Evolutionary conservation across 2,329 filamentous ascomycete species (phyloP), one percentile per base, ranked within the genome.

Genomic region (Arthroderma uncinatum): DNA sequence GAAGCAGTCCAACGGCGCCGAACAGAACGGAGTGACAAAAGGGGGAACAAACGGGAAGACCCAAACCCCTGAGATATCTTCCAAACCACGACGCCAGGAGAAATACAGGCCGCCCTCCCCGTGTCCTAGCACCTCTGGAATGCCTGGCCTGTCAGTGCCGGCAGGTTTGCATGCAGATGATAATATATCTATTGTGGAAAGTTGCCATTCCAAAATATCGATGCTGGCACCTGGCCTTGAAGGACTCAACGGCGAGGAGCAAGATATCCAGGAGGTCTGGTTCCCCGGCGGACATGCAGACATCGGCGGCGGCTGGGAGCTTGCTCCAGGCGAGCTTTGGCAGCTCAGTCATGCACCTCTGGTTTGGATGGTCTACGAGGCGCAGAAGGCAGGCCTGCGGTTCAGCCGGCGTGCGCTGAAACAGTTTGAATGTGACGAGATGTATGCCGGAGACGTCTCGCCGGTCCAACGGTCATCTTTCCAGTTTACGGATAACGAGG

Each of bases 381-480:
- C 82, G 1, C 74, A 78, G 58, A 76, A 74, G 48, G 86, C 87
- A 0, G 87, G 87, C 0, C 77, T 92, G 14, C 73, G 76, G 0
- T 89, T 93, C 60, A 87, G 92, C 62, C 69, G 79, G 1, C 78
- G 81, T 30, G 88, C 87, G 64, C 77, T 89, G 12, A 76, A 79
- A 14, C 79, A 83, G 25, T 79, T 89, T 70, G 81, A 84, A 23
- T 89, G 86, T 61, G 72, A 75, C 16, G 79, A 78, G 28, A 75
- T 71, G 54, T 73, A 75, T 14, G 16, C 50, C 1, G 66, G 66
- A 1, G 64, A 73, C 19, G 70, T 70, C 56, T 67, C 66, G 1
- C 69, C 71, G 7, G 70, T 73, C 36, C 64, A 62, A 28, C 61
- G 64, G 37, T 42, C 53, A 37, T 53, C 50, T 12, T 53, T 53